A percentile compares a stretch with the other conserved stretches of the same genome.
These are phyloP conservation scores for Triticum timopheevii DNA, from an alignment of 176 grass and related monocot genomes.

Conservation along the genomic window DNA sequence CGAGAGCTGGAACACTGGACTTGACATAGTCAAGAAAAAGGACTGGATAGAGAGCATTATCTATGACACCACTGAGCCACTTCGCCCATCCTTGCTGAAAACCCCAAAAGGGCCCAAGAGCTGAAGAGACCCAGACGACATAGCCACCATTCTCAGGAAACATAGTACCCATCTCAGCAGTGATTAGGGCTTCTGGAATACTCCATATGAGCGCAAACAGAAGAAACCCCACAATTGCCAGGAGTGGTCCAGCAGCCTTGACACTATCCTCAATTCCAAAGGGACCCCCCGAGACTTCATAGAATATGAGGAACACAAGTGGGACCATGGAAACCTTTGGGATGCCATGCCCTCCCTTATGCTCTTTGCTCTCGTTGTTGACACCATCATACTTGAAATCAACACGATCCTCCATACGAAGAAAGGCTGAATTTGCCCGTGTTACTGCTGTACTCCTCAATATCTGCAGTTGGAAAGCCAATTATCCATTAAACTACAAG, in stretches of 20 bases:
- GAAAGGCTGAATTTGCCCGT: conserved; percentile 26
- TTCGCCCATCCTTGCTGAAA: conserved; percentile 98
- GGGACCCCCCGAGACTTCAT: conserved; percentile 90
- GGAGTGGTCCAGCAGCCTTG: conserved; percentile 70
- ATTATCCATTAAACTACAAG: background rate
- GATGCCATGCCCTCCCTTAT: conserved; percentile 38
- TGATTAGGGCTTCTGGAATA: conserved; percentile 83
- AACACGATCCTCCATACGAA: conserved; percentile 41
- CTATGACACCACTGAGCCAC: conserved; percentile 91
- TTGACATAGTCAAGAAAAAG: conserved; percentile 91
- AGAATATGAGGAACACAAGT: conserved; percentile 91
- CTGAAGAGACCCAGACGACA: conserved; percentile 84
- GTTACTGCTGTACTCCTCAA: conserved; percentile 39
- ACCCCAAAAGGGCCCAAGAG: conserved; percentile 84
- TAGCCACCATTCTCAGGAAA: conserved; percentile 90
- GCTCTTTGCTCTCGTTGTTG: background rate
- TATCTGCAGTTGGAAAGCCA: conserved; percentile 43
- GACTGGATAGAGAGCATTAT: conserved; percentile 90
- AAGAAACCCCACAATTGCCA: conserved; percentile 79
- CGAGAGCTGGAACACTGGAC: conserved; percentile 64
- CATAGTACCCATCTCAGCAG: conserved; percentile 94
- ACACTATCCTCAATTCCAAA: conserved; percentile 93
- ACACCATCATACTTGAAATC: conserved; percentile 27
- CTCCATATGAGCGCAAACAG: conserved; percentile 87
- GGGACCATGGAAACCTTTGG: conserved; percentile 74